Base-by-base conservation (phyloP, 345 rosid species). In the Heritiera fomes region DNA sequence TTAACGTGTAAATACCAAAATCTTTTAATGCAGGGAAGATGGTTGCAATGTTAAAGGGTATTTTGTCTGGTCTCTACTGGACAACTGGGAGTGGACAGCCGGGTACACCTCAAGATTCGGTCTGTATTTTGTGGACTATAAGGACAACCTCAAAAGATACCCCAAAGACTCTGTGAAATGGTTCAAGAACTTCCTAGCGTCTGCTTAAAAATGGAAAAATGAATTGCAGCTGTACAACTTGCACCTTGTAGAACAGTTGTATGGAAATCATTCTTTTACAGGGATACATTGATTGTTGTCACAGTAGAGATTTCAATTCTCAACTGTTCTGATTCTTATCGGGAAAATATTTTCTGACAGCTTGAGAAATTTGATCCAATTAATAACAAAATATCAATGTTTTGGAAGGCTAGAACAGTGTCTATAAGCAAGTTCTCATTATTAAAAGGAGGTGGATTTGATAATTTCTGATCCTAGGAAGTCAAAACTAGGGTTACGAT, bases 41-140 rank as follows among this genome's bases (percentile, higher is more conserved):
- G 97, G 98, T 4, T 96, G 98, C 86, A 96, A 96, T 76, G 98
- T 96, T 80, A 92, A 90, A 85, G 98, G 97, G 40, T 93, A 96
- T 80, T 96, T 96, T 62, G 95, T 75, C 17, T 96, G 99, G 99
- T 92, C 99, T 14, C 63, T 93, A 23, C 68, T 92, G 84, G 99
- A 96, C 78, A 96, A 96, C 32, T 96, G 97, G 97, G 99, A 96
- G 81, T 96, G 99, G 99, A 83, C 87, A 67, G 93, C 95, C 1
- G 99, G 99, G 4, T 92, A 90, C 84, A 85, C 87, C 68, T 92
- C 99, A 43, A 91, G 99, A 77, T 92, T 93, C 77, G 99, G 99
- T 62, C 94, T 96, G 32, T 93, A 92, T 81, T 96, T 84, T 58
- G 94, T 96, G 78, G 99, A 96, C 84, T 96, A 88, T 23, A 89